Percentiles rank a stretch among this genome's conserved stretches.
Evolutionary conservation across 805 yeast genomes (phyloP).

Genomic region (Zygosaccharomyces kombuchaensis): DNA sequence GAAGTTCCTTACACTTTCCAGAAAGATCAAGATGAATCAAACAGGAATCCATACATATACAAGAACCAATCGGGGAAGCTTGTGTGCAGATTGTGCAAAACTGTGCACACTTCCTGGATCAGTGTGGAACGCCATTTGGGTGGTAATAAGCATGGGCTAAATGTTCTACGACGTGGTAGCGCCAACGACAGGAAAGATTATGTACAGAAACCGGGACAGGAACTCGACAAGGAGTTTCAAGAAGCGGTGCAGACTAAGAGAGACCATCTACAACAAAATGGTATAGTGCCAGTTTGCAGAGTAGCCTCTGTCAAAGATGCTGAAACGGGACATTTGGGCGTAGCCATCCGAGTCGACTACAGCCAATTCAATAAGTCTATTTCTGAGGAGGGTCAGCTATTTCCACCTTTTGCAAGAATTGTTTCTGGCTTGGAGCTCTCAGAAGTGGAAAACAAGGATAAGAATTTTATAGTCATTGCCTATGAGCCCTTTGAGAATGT

Average conservation of each 20-base stretch:
- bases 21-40: constrained; percentile 34
- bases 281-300: constrained; percentile 55
- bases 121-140: constrained; percentile 80
- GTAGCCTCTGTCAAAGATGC: constrained; percentile 67
- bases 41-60: constrained; percentile 65
- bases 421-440: constrained; percentile 74
- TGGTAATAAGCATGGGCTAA: constrained; percentile 77
- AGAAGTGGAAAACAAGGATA: constrained; percentile 44
- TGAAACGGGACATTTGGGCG: constrained; percentile 53
- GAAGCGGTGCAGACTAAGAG: constrained; percentile 19
- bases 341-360: constrained; percentile 56
- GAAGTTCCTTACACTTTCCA: constrained; percentile 39
- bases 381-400: constrained; percentile 2
- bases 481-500: constrained; percentile 88
- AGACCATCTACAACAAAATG: constrained; percentile 14
- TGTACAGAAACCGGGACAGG: constrained; percentile 15
- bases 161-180: constrained; percentile 59
- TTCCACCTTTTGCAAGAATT: constrained; percentile 60
- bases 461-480: constrained; percentile 65
- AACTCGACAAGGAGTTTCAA: constrained; percentile 25
- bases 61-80: constrained; percentile 77
- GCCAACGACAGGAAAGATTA: constrained; percentile 27
- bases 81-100: constrained; percentile 81
- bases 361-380: constrained; percentile 17
- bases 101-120: constrained; percentile 74